Percentiles rank a stretch among this genome's conserved stretches.
Evolutionary conservation across 495 filamentous ascomycete species (phyloP).

Genomic region (Lophium mytilinum): DNA sequence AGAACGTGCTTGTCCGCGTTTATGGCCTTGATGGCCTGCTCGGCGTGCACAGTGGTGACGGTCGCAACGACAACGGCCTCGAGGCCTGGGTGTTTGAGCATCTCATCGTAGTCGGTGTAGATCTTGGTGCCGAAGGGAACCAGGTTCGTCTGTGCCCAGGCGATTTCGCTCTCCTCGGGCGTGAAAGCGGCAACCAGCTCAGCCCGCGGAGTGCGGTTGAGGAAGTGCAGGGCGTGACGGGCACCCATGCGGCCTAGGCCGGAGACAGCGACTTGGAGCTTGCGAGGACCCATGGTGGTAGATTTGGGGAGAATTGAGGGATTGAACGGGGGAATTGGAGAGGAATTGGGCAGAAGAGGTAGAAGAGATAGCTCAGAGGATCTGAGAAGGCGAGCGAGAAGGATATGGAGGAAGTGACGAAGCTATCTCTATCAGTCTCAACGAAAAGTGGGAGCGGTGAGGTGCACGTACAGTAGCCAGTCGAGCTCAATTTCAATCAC

Average conservation of each 20-base stretch:
- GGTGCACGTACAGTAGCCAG: background rate
- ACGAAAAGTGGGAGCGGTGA: background rate
- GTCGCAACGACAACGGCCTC: slow-evolving; percentile 36
- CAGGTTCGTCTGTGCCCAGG: slow-evolving; percentile 31
- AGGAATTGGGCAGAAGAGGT: background rate
- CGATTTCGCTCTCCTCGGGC: slow-evolving; percentile 28
- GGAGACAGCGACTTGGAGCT: slow-evolving; percentile 33
- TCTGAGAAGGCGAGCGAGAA: background rate
- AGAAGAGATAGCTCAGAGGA: background rate
- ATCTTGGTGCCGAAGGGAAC: slow-evolving; percentile 30
- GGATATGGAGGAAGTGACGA: background rate
- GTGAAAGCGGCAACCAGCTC: slow-evolving; percentile 35
- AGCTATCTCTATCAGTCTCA: background rate
- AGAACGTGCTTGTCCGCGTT: slow-evolving; percentile 34
- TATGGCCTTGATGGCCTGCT: slow-evolving; percentile 35
- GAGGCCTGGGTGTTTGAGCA: slow-evolving; percentile 34
- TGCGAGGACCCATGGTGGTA: slow-evolving; percentile 17
- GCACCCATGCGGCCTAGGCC: slow-evolving; percentile 41
- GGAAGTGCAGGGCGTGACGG: slow-evolving; percentile 34
- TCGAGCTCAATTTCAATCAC: background rate
- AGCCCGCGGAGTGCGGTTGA: slow-evolving; percentile 33
- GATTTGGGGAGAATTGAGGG: background rate
- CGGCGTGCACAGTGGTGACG: slow-evolving; percentile 36
- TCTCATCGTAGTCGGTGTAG: slow-evolving; percentile 35
- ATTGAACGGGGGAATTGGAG: background rate